A percentile compares a stretch with the other conserved stretches of the same genome.
Conservation (phyloP, 148 eudicot species). For the Rhododendron mucronatum region DNA sequence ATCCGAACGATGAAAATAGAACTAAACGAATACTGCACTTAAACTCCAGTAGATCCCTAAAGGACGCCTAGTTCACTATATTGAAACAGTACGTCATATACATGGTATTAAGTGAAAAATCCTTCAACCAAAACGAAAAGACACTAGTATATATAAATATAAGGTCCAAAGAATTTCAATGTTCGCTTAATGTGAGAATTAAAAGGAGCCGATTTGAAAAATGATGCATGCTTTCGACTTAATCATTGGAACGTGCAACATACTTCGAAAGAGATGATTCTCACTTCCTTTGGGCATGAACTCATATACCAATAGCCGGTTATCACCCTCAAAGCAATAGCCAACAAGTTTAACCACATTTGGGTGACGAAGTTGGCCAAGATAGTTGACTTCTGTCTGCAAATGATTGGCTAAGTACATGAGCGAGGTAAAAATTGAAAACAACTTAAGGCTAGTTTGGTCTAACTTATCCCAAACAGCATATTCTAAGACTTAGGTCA, state of each 20-base stretch:
- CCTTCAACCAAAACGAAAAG: background rate
- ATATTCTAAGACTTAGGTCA: background rate
- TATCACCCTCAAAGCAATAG: conserved; percentile 35
- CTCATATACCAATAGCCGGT: conserved; percentile 34
- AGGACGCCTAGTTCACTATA: background rate
- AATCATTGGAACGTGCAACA: conserved; percentile 10
- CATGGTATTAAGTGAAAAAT: background rate
- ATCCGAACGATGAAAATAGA: background rate
- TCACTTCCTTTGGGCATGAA: conserved; percentile 43
- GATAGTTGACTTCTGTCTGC: conserved; percentile 40
- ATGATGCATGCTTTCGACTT: background rate
- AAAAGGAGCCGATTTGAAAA: background rate
- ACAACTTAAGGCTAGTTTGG: background rate
- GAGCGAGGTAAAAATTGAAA: background rate
- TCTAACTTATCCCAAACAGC: background rate
- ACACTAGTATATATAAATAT: background rate
- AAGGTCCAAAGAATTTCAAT: background rate
- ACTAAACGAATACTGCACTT: background rate
- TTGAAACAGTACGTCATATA: background rate
- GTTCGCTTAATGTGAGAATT: background rate
- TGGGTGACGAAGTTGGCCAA: conserved; percentile 37
- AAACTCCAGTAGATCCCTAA: background rate
- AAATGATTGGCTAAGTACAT: conserved; percentile 4
- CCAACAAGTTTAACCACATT: conserved; percentile 41
- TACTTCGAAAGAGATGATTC: conserved; percentile 39